These are phyloP conservation scores for Penicillium frequentans DNA, from an alignment of 2,329 filamentous ascomycete species.

Conservation along the genomic window DNA sequence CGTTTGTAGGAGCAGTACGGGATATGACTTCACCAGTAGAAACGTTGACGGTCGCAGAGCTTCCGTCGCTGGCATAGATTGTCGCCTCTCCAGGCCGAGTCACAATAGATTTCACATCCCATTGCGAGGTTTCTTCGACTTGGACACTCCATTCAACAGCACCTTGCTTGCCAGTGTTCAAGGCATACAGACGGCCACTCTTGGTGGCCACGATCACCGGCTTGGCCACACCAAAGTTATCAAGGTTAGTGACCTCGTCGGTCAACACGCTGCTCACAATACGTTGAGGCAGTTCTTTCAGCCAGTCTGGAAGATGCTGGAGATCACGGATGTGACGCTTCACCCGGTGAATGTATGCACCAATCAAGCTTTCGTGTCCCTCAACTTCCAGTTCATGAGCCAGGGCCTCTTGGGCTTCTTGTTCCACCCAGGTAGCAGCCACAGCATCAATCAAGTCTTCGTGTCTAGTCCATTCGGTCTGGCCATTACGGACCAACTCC, in stretches of 20 bases:
- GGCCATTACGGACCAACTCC: constrained; percentile 80
- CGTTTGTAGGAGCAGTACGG: constrained; percentile 21
- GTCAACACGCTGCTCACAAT: constrained; percentile 64
- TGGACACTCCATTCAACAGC: constrained; percentile 73
- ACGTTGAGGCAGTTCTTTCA: constrained; percentile 67
- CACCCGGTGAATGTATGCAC: constrained; percentile 85
- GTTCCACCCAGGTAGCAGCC: constrained; percentile 77
- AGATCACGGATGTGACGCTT: constrained; percentile 79
- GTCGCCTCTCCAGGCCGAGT: constrained; percentile 61
- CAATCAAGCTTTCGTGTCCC: constrained; percentile 74
- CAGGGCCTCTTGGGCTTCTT: constrained; percentile 70
- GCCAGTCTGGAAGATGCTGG: constrained; percentile 67
- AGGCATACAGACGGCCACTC: constrained; percentile 74
- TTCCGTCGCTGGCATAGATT: constrained; percentile 61
- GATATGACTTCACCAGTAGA: constrained; percentile 45
- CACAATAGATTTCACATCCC: constrained; percentile 68
- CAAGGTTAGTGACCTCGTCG: constrained; percentile 53
- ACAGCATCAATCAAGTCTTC: constrained; percentile 81
- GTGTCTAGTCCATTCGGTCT: constrained; percentile 73
- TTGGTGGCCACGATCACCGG: constrained; percentile 76
- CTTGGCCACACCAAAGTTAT: constrained; percentile 84
- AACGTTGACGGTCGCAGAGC: constrained; percentile 55
- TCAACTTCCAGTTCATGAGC: constrained; percentile 82
- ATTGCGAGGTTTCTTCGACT: constrained; percentile 60
- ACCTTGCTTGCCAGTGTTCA: constrained; percentile 75